Percentiles rank a stretch among this genome's conserved stretches.
Conservation (phyloP, 1,284 basidiomycete species). For the Hemileia vastatrix region DNA sequence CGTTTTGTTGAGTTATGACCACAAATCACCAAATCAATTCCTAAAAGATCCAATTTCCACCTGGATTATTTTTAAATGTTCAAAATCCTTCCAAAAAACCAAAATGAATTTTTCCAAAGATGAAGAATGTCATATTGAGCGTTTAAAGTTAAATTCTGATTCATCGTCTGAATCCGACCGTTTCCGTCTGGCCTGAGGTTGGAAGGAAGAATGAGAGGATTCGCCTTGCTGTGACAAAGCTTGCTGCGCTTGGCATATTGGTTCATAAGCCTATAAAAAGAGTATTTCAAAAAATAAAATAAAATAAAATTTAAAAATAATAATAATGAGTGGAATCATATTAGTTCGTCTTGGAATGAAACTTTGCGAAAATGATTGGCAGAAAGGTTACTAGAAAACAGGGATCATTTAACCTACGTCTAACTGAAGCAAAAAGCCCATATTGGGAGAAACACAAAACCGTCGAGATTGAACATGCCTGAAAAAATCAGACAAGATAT, state of each 20-base stretch:
- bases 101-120: no score
- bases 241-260: constrained; percentile 67
- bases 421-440: constrained; percentile 30
- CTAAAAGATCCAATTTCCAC: no score
- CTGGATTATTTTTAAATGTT: no score
- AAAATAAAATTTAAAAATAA: neutral
- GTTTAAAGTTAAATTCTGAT: no score
- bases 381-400: constrained; percentile 61
- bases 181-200: constrained; percentile 4
- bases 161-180: constrained; percentile 7
- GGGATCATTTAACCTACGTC: constrained; percentile 66
- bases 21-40: no score
- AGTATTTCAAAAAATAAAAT: constrained; percentile 5
- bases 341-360: constrained; percentile 73
- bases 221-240: constrained; percentile 47
- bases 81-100: no score
- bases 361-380: constrained; percentile 51
- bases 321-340: constrained; percentile 22
- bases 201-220: neutral
- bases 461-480: constrained; percentile 34
- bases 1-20: no score
- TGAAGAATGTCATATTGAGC: no score
- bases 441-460: constrained; percentile 37
- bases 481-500: constrained; percentile 15
- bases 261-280: constrained; percentile 64